Base-by-base conservation (phyloP, 179 eudicot genomes). In the Heliamphora pulchella region DNA sequence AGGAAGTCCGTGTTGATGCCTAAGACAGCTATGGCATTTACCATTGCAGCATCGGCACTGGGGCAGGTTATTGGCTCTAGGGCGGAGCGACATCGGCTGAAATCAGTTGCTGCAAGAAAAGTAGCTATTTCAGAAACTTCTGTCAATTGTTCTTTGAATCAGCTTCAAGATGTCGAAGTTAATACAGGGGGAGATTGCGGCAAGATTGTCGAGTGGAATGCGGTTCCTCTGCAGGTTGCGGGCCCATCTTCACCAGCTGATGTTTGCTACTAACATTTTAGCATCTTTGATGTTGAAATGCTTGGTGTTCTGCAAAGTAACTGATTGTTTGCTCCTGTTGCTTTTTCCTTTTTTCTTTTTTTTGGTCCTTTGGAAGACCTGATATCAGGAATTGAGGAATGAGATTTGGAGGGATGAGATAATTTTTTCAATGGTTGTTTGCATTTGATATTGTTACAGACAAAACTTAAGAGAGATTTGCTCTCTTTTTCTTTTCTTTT, bases 61-160 rank as follows among this genome's bases (percentile, higher is more conserved):
- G 98, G 98, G 61, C 98, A 95, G 86, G 95, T 95, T 41, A 93
- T 95, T 71, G 98, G 98, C 43, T 93, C 98, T 3, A 87, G 98
- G 83, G 98, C 97, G 8, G 98, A 95, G 83, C 86, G 97, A 8
- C 84, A 89, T 82, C 92, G 98, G 14, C 83, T 95, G 55, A 90
- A 91, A 83, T 83, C 89, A 5, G 79, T 80, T 66, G 88, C 89
- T 73, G 86, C 86, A 2, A 80, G 44, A 47, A 80, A 82, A 62
- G 14, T 80, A 81, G 85, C 83, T 71, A 59, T 79, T 1, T 43
- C 76, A 3, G 84, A 74, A 76, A 76, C 80, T 55, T 8, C 82
- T 57, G 65, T 64, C 13, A 71, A 55, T 59, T 88, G 79, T 50
- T 11, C 84, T 1, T 72, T 79, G 0, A 77, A 79, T 53, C 84